Evolutionary conservation across 208 protist genomes (phyloP), one percentile per base, ranked within the genome.

Genomic region (Leishmania arabica): DNA sequence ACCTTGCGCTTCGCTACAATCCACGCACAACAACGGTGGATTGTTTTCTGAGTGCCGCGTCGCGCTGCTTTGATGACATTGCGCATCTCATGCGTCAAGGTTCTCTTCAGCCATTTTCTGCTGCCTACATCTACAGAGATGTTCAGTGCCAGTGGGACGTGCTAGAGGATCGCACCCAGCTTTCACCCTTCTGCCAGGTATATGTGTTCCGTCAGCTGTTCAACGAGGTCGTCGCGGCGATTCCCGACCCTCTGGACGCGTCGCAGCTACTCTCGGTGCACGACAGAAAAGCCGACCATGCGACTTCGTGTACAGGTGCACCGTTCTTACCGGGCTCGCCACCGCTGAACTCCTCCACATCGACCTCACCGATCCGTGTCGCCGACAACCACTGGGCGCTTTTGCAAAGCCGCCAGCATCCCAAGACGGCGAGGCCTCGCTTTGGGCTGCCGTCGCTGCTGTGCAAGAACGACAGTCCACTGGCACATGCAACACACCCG

Each of bases 161-260:
- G 13, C 80, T 96, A 15, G 87, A 93, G 74, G 77, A 78, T 65
- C 75, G 83, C 1, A 82, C 80, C 34, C 90, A 94, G 82, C 74
- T 95, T 11, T 68, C 87, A 27, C 85, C 86, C 74, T 88, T 87
- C 81, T 88, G 86, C 53, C 94, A 97, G 69, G 75, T 96, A 64
- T 97, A 97, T 76, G 53, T 94, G 2, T 95, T 97, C 60, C 92
- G 93, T 71, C 83, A 87, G 17, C 24, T 42, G 40, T 17, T 24
- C 37, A 56, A 34, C 5, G 77, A 80, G 66, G 42, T 27, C 19
- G 77, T 65, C 21, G 62, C 37, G 27, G 54, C 6, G 3, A 80
- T 80, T 42, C 47, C 77, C 8, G 53, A 72, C 53, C 77, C 77
- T 34, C 11, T 80, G 0, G 65, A 62, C 1, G 11, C 47, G 21